Base-by-base conservation (phyloP, 2,329 filamentous ascomycete genomes). In the Ceratocystiopsis minuta region DNA sequence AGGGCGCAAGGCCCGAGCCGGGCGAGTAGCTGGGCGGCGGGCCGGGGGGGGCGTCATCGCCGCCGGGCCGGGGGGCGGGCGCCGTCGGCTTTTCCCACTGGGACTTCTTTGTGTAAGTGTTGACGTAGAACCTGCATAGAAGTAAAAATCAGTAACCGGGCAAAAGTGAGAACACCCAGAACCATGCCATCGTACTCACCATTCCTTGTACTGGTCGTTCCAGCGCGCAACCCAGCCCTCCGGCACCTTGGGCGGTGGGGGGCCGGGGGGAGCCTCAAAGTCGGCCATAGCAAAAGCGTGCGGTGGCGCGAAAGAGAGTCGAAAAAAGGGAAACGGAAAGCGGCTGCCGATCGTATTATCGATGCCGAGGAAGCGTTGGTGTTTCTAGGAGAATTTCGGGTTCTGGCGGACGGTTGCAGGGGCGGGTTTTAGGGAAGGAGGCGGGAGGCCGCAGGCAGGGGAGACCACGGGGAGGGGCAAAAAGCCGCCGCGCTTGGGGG, bases 121-220 rank as follows among this genome's bases (percentile, higher is more conserved):
- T 90, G 46, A 94, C 81, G 63, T 82, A 95, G 71, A 90, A 94
- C 79, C 80, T 85, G 48, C 41, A 46, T 33, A 55, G 46, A 50
- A 14, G 40, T 43, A 48, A 28, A 34, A 1, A 34, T 3, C 13
- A 15, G 15, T 6, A 6, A 16, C 20, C 11, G 40, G n/a, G n/a
- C n/a, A n/a, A n/a, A n/a, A 14, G 34, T 20, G 14, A 17, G 20
- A 16, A 28, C 38, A 18, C 20, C 16, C 14, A 9, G 15, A 20
- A 36, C 9, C 9, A 7, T 9, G 31, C 2, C 16, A 16, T 37
- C 55, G 39, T 42, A 57, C n/a, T n/a, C n/a, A n/a, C 56, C 83
- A 94, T 70, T 90, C 80, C 54, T 79, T 79, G 65, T 94, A 94
- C 54, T 90, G 77, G 0, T 80, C 75, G 59, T 93, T 90, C 73